Evolutionary conservation across 2,329 filamentous ascomycete species (phyloP).

Genomic region (Venturiaceae sp.): DNA sequence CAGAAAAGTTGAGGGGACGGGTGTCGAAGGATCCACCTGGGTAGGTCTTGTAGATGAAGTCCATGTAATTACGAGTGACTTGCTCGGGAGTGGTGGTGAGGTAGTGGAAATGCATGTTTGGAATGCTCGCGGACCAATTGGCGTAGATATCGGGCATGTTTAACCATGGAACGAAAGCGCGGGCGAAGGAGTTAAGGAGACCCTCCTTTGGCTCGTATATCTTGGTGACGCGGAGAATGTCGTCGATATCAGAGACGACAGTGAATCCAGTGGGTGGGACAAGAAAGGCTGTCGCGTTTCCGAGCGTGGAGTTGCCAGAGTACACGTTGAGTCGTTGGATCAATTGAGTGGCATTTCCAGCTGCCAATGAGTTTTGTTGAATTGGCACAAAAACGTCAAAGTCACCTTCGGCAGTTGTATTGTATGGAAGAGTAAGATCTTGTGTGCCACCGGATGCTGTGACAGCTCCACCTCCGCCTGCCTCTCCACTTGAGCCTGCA

Average conservation of each 20-base stretch:
- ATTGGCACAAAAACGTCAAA: constrained; percentile 63
- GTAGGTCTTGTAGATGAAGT: constrained; percentile 69
- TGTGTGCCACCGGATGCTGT: constrained; percentile 51
- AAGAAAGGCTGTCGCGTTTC: constrained; percentile 68
- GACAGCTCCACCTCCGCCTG: constrained; percentile 39
- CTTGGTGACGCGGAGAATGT: constrained; percentile 71
- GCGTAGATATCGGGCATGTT: constrained; percentile 74
- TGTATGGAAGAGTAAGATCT: constrained; percentile 52
- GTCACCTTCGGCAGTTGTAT: constrained; percentile 59
- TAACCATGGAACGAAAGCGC: constrained; percentile 60
- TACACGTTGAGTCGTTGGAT: constrained; percentile 63
- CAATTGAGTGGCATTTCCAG: constrained; percentile 53
- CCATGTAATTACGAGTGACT: constrained; percentile 68
- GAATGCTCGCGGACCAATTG: constrained; percentile 60
- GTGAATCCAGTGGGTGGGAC: constrained; percentile 63
- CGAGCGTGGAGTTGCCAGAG: constrained; percentile 52
- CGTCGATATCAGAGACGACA: constrained; percentile 68
- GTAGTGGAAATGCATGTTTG: constrained; percentile 70
- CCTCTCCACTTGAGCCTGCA: constrained; percentile 41
- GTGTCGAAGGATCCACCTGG: constrained; percentile 71
- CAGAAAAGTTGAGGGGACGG: constrained; percentile 70
- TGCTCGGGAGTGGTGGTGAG: constrained; percentile 74
- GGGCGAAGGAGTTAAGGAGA: constrained; percentile 66
- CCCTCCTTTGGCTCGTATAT: constrained; percentile 70
- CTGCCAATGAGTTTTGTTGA: constrained; percentile 45